Evolutionary conservation across 768 basidiomycete species (phyloP), one percentile per base, ranked within the genome.

Genomic region (Naganishia randhawae): DNA sequence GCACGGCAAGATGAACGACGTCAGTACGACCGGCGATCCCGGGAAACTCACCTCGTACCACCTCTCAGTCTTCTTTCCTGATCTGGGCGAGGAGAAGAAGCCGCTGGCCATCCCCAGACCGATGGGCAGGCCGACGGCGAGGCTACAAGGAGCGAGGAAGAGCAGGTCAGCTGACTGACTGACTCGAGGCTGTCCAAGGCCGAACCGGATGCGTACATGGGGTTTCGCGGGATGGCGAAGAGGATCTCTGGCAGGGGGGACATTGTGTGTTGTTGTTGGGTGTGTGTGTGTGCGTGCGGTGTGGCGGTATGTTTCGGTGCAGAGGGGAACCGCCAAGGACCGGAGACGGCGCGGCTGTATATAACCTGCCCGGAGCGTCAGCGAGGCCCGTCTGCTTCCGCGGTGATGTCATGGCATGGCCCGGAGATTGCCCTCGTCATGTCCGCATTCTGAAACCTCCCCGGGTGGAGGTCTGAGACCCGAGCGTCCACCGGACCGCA

Each of bases 21-120:
- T 37, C 55, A 57, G 48, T 5, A 50, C 32, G 32, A 57, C 27
- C 55, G 25, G 27, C 22, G 41, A 3, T 29, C n/a, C n/a, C 41
- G 10, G n/a, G 29, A 1, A 25, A 76, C 83, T 57, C 71, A 85
- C 87, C 71, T 84, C 83, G 79, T 86, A 88, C 87, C 87, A 88
- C 61, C 81, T 48, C 22, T 65, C 50, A 50, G 66, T 66, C 78
- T 66, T 83, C 82, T 71, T 81, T 80, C 31, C 83, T 82, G 29
- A 83, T 83, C 63, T 84, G 80, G 9, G 82, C 80, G 4, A 85
- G 84, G 35, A 62, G 37, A 82, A 78, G 29, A 80, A 79, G 6
- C 86, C 86, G 64, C 84, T 84, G 41, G 85, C 75, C 42, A 84
- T 81, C 37, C 87, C 87, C 0, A 86, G 77, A 41, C 82, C 82